phyloP scores from a whole-genome alignment of 2,329 filamentous ascomycete genomes.

The Fonsecaea pugnacius region DNA sequence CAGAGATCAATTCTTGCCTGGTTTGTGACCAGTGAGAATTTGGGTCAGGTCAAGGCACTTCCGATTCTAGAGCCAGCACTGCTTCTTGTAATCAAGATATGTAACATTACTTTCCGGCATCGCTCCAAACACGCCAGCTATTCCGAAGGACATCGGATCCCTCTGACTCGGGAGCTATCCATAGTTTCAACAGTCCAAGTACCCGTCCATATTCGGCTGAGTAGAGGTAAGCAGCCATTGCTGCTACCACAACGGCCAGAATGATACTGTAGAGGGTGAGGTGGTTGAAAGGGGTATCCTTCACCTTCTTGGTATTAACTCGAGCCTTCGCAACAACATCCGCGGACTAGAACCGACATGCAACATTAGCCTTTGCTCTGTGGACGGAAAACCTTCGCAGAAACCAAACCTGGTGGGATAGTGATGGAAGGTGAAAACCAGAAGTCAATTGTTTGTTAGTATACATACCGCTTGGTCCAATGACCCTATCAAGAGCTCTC shows the following conservation, averaged over 20 bases:
- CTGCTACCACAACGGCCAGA: not conserved
- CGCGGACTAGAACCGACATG: not conserved
- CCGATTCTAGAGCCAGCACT: not conserved
- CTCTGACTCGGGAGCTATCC: not conserved
- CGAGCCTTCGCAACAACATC: not conserved
- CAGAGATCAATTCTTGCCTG: not conserved
- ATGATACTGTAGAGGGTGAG: not conserved
- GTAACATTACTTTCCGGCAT: slow-evolving; percentile 1
- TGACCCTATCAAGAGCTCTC: slow-evolving; percentile 5
- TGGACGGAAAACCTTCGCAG: not conserved
- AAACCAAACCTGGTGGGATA: not conserved
- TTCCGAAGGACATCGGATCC: not conserved
- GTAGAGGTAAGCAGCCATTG: not conserved
- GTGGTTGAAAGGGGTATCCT: not conserved
- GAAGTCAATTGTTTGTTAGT: not conserved
- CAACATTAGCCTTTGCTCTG: not conserved
- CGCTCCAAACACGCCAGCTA: not conserved
- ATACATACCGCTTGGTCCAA: slow-evolving; percentile 10
- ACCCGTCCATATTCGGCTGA: not conserved
- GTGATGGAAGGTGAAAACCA: not conserved
- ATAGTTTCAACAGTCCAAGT: not conserved
- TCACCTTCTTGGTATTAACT: not conserved
- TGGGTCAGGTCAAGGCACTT: not conserved
- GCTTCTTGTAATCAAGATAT: not conserved
- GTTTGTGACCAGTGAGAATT: not conserved